Evolutionary conservation across 1,139 yeast genomes (phyloP), one percentile per base, ranked within the genome.

Genomic region (Pichia sp.): DNA sequence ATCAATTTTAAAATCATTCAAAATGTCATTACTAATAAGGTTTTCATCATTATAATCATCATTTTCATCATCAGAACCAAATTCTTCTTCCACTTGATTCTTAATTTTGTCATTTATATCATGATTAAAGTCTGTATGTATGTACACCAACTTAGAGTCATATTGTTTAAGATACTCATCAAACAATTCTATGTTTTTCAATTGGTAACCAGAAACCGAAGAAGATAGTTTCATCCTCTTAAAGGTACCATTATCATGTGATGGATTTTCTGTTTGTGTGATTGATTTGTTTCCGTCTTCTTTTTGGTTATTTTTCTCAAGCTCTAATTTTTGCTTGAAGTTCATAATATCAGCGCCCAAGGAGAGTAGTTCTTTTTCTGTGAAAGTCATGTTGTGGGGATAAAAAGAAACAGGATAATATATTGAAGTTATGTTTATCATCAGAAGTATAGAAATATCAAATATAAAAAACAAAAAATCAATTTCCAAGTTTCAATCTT

Each of bases 1-100:
- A 27, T 77, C 74, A 34, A 79, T 61, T 46, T 71, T 71, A 16
- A 78, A 58, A 43, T 67, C 51, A 30, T 31, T 36, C 3, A 52
- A 28, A 4, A 51, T 25, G 18, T 52, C 55, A 31, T 50, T 50
- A 28, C 14, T 31, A 14, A 31, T 16, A 11, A 7, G 34, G 5
- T 69, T 73, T 29, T 63, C 25, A 18, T 36, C 60, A 13, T 59
- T 63, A 19, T 58, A 62, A 38, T 79, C 69, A 54, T 75, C 73
- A 11, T 75, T 14, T 27, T 62, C 64, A 46, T 60, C 61, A 39
- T 60, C 54, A 14, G 57, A 52, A 10, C 65, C 67, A 50, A 60
- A 62, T 39, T 64, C 65, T 39, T 56, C 59, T 44, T 63, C 65
- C 30, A 66, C 47, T 51, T 65, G 63, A 13, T 36, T 59, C 50